Base-by-base conservation (phyloP, 2,329 filamentous ascomycete species). In the Ophiostoma sp. region DNA sequence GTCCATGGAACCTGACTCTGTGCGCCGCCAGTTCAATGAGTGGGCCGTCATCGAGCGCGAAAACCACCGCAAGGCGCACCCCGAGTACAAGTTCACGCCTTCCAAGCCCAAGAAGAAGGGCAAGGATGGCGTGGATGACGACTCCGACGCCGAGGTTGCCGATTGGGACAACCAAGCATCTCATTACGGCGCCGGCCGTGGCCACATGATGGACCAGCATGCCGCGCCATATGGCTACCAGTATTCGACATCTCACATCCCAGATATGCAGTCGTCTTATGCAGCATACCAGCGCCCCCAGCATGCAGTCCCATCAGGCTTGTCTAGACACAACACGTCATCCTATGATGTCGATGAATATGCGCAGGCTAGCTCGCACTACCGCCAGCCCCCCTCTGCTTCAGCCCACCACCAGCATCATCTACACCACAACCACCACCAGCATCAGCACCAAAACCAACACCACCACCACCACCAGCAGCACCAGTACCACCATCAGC, bases 71-170 rank as follows among this genome's bases (percentile, higher is more conserved):
- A 85, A 86, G 69, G 93, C 94, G 2, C 93, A 96, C 75, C 95
- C 95, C 0, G 87, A 88, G 60, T 99, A 98, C 83, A 98, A 96
- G 79, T 99, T 98, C 81, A 90, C 91, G 1, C 94, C 94, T 1
- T 89, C 90, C 75, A 96, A 95, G 80, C 80, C 83, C 36, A 79
- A 81, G 65, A 83, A 83, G 73, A 79, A 74, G 66, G 74, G 71
- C 4, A 75, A 76, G 4, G 79, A 80, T 64, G 79, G 81, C 36
- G 78, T 79, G 41, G 79, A 78, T 17, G 82, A 80, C 39, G 78
- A 79, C 5, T 83, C 81, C 15, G 83, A 83, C 48, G 77, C 82
- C 0, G 74, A 73, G 7, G 72, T 72, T 67, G 82, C 79, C 67
- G 80, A 83, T 62, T 83, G 81, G 78, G 77, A 78, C 8, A 20